phyloP scores from a whole-genome alignment of 1,284 basidiomycete genomes.

The Marasmius oreades region DNA sequence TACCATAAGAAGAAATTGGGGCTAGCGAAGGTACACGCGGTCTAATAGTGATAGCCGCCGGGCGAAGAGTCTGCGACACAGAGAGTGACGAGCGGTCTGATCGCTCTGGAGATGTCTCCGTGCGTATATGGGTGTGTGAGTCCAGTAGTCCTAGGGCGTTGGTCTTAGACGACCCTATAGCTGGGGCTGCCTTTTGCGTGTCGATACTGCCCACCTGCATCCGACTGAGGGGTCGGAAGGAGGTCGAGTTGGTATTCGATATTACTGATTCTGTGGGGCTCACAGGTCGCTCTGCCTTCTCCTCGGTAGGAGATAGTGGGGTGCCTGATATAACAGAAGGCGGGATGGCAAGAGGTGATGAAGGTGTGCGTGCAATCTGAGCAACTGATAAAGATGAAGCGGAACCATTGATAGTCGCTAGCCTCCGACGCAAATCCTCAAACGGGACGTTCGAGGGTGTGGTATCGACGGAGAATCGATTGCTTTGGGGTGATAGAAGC shows the following conservation, averaged over 20 bases:
- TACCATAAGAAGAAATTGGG: slow-evolving; percentile 72
- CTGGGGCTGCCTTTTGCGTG: slow-evolving; percentile 79
- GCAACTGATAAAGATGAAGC: slow-evolving; percentile 52
- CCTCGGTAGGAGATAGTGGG: slow-evolving; percentile 21
- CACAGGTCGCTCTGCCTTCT: slow-evolving; percentile 46
- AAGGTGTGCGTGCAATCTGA: slow-evolving; percentile 28
- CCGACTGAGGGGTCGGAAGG: slow-evolving; percentile 54
- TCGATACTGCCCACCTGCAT: slow-evolving; percentile 67
- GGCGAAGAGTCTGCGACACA: slow-evolving; percentile 48
- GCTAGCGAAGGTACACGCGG: slow-evolving; percentile 45
- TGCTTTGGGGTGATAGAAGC: slow-evolving; percentile 38
- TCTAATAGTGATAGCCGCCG: slow-evolving; percentile 40
- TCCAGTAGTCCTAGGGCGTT: slow-evolving; percentile 78
- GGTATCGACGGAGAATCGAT: slow-evolving; percentile 45
- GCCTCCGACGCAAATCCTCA: slow-evolving; percentile 69
- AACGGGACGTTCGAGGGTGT: slow-evolving; percentile 45
- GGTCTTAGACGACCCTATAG: slow-evolving; percentile 74
- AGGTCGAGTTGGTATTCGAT: slow-evolving; percentile 63
- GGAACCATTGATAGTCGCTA: slow-evolving; percentile 69
- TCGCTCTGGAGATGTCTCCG: slow-evolving; percentile 60
- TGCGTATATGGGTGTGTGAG: slow-evolving; percentile 56
- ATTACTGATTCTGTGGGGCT: slow-evolving; percentile 74
- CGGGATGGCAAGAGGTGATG: not conserved
- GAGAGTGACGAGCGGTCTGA: slow-evolving; percentile 71
- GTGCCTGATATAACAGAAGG: not conserved